A percentile compares a stretch with the other conserved stretches of the same genome.
phyloP scores from a whole-genome alignment of 352 stramenopile genomes.

The Phytophthora cactorum region DNA sequence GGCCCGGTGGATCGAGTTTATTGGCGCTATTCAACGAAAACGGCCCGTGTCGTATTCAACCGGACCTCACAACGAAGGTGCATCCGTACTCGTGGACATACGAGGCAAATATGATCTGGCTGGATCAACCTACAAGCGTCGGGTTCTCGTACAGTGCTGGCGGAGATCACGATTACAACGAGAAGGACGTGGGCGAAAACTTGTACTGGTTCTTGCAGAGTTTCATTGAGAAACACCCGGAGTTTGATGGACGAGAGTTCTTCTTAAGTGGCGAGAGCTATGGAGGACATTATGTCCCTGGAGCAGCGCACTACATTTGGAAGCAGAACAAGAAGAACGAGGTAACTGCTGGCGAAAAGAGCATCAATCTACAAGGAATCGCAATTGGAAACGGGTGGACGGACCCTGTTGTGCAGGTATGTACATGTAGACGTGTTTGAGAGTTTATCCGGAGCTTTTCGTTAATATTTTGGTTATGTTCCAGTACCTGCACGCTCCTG shows the following conservation, averaged over 20 bases:
- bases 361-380: constrained; percentile 57
- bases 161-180: constrained; percentile 45
- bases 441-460: not conserved
- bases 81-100: no score
- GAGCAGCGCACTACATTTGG: constrained; percentile 45
- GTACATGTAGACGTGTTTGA: constrained; percentile 2
- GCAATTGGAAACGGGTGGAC: constrained; percentile 50
- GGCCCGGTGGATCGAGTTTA: no score
- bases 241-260: constrained; percentile 49
- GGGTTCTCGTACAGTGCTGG: constrained; percentile 48
- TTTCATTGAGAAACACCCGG: constrained; percentile 53
- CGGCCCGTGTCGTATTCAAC: no score
- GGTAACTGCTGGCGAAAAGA: not conserved
- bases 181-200: constrained; percentile 54
- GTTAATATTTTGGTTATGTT: not conserved
- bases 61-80: no score
- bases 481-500: constrained; percentile 30
- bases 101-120: constrained; percentile 21
- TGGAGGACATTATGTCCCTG: constrained; percentile 46
- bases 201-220: constrained; percentile 60
- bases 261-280: constrained; percentile 62
- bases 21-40: no score
- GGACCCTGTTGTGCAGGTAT: constrained; percentile 46
- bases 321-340: constrained; percentile 35
- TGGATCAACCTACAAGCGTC: constrained; percentile 55